Evolutionary conservation across 2,329 filamentous ascomycete genomes (phyloP).

Genomic region (Pseudogymnoascus sp.): DNA sequence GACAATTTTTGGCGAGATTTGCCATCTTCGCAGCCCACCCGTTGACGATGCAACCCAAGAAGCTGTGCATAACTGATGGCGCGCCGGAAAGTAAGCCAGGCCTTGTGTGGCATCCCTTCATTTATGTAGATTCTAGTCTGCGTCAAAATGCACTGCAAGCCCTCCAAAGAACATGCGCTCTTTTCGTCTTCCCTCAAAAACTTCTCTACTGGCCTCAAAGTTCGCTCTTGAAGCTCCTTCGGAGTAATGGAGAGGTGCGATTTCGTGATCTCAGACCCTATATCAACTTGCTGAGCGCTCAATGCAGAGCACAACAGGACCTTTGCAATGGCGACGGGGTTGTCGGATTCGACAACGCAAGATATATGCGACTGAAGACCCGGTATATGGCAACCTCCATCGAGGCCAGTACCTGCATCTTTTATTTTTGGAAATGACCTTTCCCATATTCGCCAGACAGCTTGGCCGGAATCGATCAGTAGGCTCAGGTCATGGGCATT

Average conservation of each 20-base stretch:
- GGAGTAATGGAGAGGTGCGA: conserved; percentile 33
- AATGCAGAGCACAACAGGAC: conserved; percentile 38
- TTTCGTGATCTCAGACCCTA: conserved; percentile 31
- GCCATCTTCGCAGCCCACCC: conserved; percentile 21
- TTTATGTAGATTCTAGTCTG: conserved; percentile 47
- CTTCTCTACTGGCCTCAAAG: conserved; percentile 37
- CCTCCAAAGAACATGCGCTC: conserved; percentile 42
- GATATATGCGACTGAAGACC: conserved; percentile 32
- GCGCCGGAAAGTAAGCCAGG: conserved; percentile 45
- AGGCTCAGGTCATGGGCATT: conserved; percentile 13
- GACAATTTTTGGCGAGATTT: conserved; percentile 24
- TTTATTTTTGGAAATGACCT: conserved; percentile 14
- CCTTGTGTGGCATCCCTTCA: conserved; percentile 46
- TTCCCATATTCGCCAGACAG: conserved; percentile 24
- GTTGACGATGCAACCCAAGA: conserved; percentile 38
- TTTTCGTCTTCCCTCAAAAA: conserved; percentile 44
- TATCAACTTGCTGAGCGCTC: conserved; percentile 35
- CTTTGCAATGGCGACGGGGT: conserved; percentile 34
- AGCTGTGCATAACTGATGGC: conserved; percentile 46
- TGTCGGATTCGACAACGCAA: conserved; percentile 27
- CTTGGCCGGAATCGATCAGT: conserved; percentile 21
- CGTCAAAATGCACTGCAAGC: conserved; percentile 45
- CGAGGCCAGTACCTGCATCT: background rate
- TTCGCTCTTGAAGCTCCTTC: conserved; percentile 38
- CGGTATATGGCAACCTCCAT: conserved; percentile 15